Conservation (phyloP, 2,329 filamentous ascomycete genomes). For the Neurospora sp. region DNA sequence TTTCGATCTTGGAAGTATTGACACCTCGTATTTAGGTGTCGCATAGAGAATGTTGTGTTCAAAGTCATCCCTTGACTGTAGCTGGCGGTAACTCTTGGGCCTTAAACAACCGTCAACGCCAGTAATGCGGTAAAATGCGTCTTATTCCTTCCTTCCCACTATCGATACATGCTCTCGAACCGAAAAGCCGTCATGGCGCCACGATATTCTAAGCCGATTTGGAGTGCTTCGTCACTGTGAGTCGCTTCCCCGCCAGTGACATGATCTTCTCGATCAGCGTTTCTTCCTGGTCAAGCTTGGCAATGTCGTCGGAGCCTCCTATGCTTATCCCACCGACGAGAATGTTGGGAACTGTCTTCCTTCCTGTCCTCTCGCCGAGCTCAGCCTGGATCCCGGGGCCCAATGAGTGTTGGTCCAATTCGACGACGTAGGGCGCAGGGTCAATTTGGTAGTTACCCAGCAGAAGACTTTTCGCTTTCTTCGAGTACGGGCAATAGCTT, state of each 20-base stretch:
- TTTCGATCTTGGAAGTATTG: neutral
- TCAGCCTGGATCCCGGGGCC: conserved; percentile 63
- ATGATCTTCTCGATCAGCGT: conserved; percentile 62
- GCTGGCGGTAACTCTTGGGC: neutral
- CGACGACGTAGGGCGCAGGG: conserved; percentile 77
- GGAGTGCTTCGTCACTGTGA: conserved; percentile 40
- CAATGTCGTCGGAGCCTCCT: conserved; percentile 81
- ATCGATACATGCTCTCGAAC: neutral
- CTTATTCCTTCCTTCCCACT: neutral
- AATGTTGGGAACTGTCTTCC: conserved; percentile 84
- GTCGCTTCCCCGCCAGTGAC: conserved; percentile 60
- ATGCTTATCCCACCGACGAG: conserved; percentile 81
- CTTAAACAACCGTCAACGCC: neutral
- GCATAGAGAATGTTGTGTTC: neutral
- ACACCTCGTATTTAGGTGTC: neutral
- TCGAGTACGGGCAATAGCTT: conserved; percentile 79
- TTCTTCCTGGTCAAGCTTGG: conserved; percentile 56
- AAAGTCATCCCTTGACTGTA: neutral
- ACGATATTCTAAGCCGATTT: neutral
- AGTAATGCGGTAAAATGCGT: neutral
- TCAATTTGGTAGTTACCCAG: conserved; percentile 76
- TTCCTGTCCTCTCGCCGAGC: conserved; percentile 63
- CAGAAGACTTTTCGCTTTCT: conserved; percentile 74
- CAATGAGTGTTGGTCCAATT: conserved; percentile 74
- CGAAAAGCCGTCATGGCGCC: neutral